phyloP scores from a whole-genome alignment of 305 asterid genomes.

The Withania somnifera region DNA sequence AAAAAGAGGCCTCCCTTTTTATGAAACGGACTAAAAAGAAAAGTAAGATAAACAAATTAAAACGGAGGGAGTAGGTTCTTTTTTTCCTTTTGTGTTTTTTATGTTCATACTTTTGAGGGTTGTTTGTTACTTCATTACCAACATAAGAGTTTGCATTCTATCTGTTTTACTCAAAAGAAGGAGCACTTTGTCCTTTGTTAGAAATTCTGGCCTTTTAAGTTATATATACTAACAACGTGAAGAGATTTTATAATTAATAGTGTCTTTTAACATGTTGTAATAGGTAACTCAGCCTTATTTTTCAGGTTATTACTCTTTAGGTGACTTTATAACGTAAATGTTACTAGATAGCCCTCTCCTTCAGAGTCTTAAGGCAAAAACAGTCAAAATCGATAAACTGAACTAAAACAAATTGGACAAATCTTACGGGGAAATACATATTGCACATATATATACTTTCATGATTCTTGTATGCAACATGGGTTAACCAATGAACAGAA shows the following conservation, averaged over 20 bases:
- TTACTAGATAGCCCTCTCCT: background rate
- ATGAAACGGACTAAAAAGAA: no score
- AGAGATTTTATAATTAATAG: background rate
- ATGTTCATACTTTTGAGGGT: background rate
- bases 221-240: background rate
- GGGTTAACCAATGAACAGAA: slow-evolving; percentile 19
- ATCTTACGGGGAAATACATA: background rate
- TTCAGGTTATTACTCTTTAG: background rate
- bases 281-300: background rate
- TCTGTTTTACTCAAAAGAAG: no score
- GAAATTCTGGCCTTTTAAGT: background rate
- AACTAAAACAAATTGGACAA: background rate
- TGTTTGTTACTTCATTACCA: background rate
- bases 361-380: background rate
- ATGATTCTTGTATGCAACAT: background rate
- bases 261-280: background rate
- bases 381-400: background rate
- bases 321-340: background rate
- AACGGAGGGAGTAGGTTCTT: no score
- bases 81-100: background rate
- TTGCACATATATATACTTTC: background rate
- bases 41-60: no score
- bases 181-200: background rate
- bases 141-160: no score
- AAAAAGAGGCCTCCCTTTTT: no score